A percentile compares a stretch with the other conserved stretches of the same genome.
Conservation (phyloP, 345 rosid genomes). For the Xanthoceras sorbifolium region DNA sequence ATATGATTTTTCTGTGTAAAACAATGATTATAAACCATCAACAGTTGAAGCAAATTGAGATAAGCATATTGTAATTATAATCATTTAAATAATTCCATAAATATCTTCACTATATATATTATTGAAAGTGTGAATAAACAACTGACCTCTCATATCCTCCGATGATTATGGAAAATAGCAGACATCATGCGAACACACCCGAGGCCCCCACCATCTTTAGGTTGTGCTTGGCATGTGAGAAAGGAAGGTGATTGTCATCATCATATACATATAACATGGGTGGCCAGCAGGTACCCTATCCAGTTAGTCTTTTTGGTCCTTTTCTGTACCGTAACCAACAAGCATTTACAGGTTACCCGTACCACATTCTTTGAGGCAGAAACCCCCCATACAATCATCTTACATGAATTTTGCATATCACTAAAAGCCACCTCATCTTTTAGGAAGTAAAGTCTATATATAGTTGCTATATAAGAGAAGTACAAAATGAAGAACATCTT, state of each 20-base stretch:
- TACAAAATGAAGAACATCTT: too few relatives aligned
- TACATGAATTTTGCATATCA: not conserved
- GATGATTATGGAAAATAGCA: slow-evolving; percentile 6
- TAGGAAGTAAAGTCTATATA: too few relatives aligned
- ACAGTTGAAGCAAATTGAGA: too few relatives aligned
- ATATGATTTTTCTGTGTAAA: too few relatives aligned
- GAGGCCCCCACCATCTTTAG: slow-evolving; percentile 14
- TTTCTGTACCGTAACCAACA: slow-evolving; percentile 1
- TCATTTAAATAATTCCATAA: too few relatives aligned
- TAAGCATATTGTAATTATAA: too few relatives aligned
- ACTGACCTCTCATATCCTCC: slow-evolving; percentile 12
- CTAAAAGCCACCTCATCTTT: too few relatives aligned
- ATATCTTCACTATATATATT: not conserved
- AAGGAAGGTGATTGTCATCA: slow-evolving; percentile 16
- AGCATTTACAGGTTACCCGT: not conserved
- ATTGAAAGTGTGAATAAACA: not conserved
- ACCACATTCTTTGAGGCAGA: not conserved
- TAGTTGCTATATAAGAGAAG: too few relatives aligned
- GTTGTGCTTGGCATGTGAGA: slow-evolving; percentile 21
- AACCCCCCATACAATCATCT: not conserved
- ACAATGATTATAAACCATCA: too few relatives aligned
- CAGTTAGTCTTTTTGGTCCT: not conserved
- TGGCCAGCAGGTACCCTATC: not conserved
- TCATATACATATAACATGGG: not conserved
- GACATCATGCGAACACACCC: not conserved